Percentiles rank a stretch among this genome's conserved stretches.
These are phyloP conservation scores for Psidium guajava DNA, from an alignment of 345 rosid genomes.

Conservation along the genomic window DNA sequence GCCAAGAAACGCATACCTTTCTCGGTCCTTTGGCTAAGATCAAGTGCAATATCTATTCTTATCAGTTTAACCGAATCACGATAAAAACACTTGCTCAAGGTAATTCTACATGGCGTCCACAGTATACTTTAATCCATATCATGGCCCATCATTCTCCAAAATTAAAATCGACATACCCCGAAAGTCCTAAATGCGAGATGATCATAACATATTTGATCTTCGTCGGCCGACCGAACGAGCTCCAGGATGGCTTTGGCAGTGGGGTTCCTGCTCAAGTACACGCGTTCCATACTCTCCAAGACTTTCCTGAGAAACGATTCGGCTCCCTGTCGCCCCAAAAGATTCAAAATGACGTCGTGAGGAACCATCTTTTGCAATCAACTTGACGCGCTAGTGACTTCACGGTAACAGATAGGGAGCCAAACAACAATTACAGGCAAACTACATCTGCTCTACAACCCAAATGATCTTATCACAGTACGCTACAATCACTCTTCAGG, in stretches of 20 bases:
- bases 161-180: constrained; percentile 35
- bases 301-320: constrained; percentile 70
- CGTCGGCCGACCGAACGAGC: constrained; percentile 46
- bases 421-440: background rate
- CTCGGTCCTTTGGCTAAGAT: background rate
- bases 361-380: background rate
- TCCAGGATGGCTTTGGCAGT: constrained; percentile 80
- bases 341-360: background rate
- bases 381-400: background rate
- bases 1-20: background rate
- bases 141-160: background rate
- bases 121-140: background rate
- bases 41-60: background rate
- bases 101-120: background rate
- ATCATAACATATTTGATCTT: constrained; percentile 60
- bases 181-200: constrained; percentile 91
- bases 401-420: background rate
- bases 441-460: background rate
- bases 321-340: constrained; percentile 19
- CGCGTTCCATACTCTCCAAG: constrained; percentile 52
- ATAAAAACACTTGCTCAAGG: background rate
- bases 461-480: background rate
- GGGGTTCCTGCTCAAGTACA: constrained; percentile 64
- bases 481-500: background rate
- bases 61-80: background rate